Conservation (phyloP, 805 yeast genomes). For the Brettanomyces anomalus region DNA sequence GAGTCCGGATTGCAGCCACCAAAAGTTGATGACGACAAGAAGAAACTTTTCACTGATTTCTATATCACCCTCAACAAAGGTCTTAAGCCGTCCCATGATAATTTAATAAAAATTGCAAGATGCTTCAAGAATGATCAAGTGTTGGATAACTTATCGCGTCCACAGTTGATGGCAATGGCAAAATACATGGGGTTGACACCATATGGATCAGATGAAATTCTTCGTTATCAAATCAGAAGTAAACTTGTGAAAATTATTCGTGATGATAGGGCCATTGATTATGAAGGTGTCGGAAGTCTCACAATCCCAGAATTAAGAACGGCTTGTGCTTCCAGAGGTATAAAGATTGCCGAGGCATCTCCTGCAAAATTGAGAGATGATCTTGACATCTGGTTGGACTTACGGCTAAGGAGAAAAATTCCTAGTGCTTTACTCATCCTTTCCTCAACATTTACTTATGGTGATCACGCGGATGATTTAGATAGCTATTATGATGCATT, state of each 20-base stretch:
- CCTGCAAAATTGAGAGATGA: conserved; percentile 73
- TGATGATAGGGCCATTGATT: conserved; percentile 85
- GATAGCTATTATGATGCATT: conserved; percentile 65
- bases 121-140: conserved; percentile 90
- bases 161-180: conserved; percentile 91
- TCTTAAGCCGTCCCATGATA: conserved; percentile 37
- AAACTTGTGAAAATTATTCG: conserved; percentile 77
- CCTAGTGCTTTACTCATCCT: conserved; percentile 84
- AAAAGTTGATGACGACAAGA: conserved; percentile 62
- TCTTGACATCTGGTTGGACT: conserved; percentile 76
- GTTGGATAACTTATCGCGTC: conserved; percentile 83
- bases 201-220: conserved; percentile 81
- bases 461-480: conserved; percentile 50
- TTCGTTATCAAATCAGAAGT: conserved; percentile 88
- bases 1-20: conserved; percentile 50
- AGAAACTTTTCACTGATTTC: conserved; percentile 64
- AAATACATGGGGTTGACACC: conserved; percentile 85
- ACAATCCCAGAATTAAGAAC: conserved; percentile 72
- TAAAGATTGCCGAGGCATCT: conserved; percentile 70
- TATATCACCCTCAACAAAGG: conserved; percentile 45
- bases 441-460: conserved; percentile 82
- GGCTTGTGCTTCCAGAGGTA: conserved; percentile 92
- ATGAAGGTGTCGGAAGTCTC: conserved; percentile 82
- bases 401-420: conserved; percentile 76
- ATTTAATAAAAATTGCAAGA: conserved; percentile 72